phyloP scores from a whole-genome alignment of 2,329 filamentous ascomycete genomes.

The Penicillium nordicum region DNA sequence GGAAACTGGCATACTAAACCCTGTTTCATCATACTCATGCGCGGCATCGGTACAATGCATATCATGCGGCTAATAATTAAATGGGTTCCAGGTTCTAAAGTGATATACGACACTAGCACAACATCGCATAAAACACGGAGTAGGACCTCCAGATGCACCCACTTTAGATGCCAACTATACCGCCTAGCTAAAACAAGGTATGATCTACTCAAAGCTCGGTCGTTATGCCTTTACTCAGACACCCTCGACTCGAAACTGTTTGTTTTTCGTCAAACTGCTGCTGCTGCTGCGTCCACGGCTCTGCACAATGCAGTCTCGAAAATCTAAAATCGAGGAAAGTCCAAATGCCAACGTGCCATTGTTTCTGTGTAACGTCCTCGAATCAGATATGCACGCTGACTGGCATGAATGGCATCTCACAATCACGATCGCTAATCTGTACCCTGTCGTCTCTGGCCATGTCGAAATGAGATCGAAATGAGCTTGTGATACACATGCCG shows the following conservation, averaged over 20 bases:
- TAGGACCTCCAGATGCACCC: not conserved
- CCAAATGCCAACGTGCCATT: not conserved
- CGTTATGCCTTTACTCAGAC: not conserved
- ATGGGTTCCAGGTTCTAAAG: not conserved
- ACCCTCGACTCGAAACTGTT: not conserved
- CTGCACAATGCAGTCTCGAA: not conserved
- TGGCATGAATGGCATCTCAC: not conserved
- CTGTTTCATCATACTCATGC: not conserved
- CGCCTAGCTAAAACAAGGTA: not conserved
- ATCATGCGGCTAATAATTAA: not conserved
- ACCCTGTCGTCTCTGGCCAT: not conserved
- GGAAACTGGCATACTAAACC: not conserved
- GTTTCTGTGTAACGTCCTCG: not conserved
- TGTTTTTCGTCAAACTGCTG: not conserved
- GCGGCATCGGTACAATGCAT: not conserved
- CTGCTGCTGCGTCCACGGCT: not conserved
- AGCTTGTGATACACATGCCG: not conserved
- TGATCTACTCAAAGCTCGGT: not conserved
- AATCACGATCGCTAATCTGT: slow-evolving; percentile 1
- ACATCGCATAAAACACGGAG: not conserved
- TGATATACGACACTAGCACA: not conserved
- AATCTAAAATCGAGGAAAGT: not conserved
- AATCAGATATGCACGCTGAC: not conserved
- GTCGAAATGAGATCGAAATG: not conserved
- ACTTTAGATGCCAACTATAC: not conserved